phyloP scores from a whole-genome alignment of 1,284 basidiomycete species.

The Ceratobasidium sp. region DNA sequence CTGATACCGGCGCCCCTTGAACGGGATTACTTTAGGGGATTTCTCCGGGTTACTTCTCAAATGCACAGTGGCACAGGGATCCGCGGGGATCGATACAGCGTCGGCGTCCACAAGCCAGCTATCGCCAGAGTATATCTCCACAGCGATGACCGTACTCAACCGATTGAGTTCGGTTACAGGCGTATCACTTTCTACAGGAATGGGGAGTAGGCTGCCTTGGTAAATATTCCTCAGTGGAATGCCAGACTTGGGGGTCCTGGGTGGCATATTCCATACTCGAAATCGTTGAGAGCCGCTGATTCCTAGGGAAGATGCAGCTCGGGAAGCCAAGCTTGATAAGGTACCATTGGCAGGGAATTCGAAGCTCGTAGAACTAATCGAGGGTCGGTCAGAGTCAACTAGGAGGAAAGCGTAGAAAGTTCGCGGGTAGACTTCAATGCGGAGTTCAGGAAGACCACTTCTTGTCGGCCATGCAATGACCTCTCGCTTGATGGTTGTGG shows the following conservation, averaged over 20 bases:
- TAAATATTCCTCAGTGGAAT: conserved; percentile 1
- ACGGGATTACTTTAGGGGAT: not conserved
- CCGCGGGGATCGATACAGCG: conserved; percentile 5
- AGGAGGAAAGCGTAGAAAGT: conserved; percentile 60
- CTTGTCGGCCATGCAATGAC: conserved; percentile 66
- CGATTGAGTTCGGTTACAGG: conserved; percentile 6
- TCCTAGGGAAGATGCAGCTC: conserved; percentile 34
- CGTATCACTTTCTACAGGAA: conserved; percentile 3
- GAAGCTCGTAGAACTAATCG: conserved; percentile 38
- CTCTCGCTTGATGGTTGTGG: conserved; percentile 63
- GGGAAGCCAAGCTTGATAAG: conserved; percentile 18
- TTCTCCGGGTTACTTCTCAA: not conserved
- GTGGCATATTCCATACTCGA: conserved; percentile 39
- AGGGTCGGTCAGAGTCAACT: not conserved
- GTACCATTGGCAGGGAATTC: conserved; percentile 45
- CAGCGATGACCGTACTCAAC: conserved; percentile 1
- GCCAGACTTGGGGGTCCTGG: conserved; percentile 20
- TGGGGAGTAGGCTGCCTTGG: conserved; percentile 11
- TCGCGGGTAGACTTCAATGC: conserved; percentile 83
- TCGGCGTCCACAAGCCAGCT: conserved; percentile 20
- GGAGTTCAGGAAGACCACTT: conserved; percentile 51
- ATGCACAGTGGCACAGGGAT: conserved; percentile 19
- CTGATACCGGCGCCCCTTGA: not conserved
- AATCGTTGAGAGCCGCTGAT: conserved; percentile 13
- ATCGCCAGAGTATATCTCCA: conserved; percentile 8